These are phyloP conservation scores for Boeremia exigua DNA, from an alignment of 2,329 filamentous ascomycete genomes.

Conservation along the genomic window DNA sequence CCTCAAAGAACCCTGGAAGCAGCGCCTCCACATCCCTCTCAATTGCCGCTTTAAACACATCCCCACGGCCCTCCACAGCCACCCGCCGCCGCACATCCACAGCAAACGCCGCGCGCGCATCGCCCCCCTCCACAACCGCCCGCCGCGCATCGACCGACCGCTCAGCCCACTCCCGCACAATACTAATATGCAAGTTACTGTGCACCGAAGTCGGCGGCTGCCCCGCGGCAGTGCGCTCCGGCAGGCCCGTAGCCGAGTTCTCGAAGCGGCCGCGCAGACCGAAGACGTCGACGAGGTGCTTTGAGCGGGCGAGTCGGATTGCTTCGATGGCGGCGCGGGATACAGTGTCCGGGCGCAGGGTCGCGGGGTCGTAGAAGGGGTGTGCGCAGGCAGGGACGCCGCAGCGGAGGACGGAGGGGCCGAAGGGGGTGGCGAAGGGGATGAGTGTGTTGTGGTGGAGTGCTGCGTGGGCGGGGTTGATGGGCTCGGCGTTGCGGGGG, in stretches of 20 bases:
- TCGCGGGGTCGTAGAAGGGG: slow-evolving; percentile 12
- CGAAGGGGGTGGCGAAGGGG: slow-evolving; percentile 37
- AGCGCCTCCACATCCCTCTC: slow-evolving; percentile 20
- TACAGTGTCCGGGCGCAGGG: not conserved
- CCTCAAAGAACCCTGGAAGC: slow-evolving; percentile 37
- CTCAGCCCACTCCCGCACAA: slow-evolving; percentile 34
- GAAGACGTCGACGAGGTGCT: slow-evolving; percentile 31
- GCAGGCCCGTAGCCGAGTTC: slow-evolving; percentile 34
- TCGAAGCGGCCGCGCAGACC: slow-evolving; percentile 29
- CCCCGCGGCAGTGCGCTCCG: slow-evolving; percentile 24
- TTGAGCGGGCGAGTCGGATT: slow-evolving; percentile 26
- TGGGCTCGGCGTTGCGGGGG: slow-evolving; percentile 9
- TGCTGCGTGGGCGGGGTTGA: slow-evolving; percentile 12
- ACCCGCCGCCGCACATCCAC: slow-evolving; percentile 22
- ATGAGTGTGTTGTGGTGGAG: slow-evolving; percentile 13
- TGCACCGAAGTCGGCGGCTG: slow-evolving; percentile 33
- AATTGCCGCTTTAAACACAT: slow-evolving; percentile 29
- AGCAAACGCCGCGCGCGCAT: slow-evolving; percentile 24
- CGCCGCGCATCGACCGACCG: slow-evolving; percentile 7
- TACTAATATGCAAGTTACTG: slow-evolving; percentile 35
- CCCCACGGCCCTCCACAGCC: slow-evolving; percentile 26
- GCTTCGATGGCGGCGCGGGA: slow-evolving; percentile 3
- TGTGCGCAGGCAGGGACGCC: slow-evolving; percentile 25
- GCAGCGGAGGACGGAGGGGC: slow-evolving; percentile 38
- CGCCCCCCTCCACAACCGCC: slow-evolving; percentile 8